phyloP scores from a whole-genome alignment of 1,284 basidiomycete species.

The Leccinum holopus region DNA sequence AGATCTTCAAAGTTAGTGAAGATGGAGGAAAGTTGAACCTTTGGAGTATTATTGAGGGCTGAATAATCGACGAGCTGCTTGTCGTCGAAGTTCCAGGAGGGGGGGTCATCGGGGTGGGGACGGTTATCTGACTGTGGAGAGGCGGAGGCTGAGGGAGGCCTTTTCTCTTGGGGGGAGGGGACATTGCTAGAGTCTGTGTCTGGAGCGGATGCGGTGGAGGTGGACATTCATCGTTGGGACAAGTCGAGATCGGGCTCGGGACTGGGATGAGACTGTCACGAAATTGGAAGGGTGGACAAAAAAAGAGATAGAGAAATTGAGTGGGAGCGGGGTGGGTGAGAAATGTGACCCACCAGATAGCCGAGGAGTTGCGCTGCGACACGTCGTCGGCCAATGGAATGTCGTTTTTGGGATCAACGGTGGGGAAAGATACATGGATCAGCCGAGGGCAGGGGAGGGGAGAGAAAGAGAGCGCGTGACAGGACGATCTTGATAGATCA shows the following conservation, averaged over 20 bases:
- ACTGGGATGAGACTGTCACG: constrained; percentile 26
- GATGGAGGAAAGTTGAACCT: too few species aligned
- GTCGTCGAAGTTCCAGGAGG: constrained; percentile 41
- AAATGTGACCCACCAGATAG: constrained; percentile 44
- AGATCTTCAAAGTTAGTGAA: too few species aligned
- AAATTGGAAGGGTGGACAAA: constrained; percentile 13
- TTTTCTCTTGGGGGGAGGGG: constrained; percentile 55
- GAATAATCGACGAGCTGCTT: constrained; percentile 30
- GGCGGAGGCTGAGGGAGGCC: constrained; percentile 49
- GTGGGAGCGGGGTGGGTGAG: constrained; percentile 7
- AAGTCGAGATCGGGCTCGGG: constrained; percentile 48
- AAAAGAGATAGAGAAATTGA: too few species aligned
- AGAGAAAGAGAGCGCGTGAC: constrained; percentile 18
- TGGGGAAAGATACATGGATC: constrained; percentile 21
- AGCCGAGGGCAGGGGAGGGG: constrained; percentile 6
- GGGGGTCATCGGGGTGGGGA: constrained; percentile 35
- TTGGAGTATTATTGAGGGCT: constrained; percentile 23
- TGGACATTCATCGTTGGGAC: constrained; percentile 58
- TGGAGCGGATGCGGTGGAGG: constrained; percentile 54
- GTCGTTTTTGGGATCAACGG: constrained; percentile 42
- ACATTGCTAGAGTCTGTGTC: constrained; percentile 60
- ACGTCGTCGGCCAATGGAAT: constrained; percentile 42
- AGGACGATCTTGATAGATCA: constrained; percentile 28
- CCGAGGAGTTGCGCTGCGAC: constrained; percentile 49
- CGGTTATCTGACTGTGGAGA: constrained; percentile 52